A percentile compares a stretch with the other conserved stretches of the same genome.
Conservation (phyloP, 495 filamentous ascomycete species). For the Umbilicaria muhlenbergii region DNA sequence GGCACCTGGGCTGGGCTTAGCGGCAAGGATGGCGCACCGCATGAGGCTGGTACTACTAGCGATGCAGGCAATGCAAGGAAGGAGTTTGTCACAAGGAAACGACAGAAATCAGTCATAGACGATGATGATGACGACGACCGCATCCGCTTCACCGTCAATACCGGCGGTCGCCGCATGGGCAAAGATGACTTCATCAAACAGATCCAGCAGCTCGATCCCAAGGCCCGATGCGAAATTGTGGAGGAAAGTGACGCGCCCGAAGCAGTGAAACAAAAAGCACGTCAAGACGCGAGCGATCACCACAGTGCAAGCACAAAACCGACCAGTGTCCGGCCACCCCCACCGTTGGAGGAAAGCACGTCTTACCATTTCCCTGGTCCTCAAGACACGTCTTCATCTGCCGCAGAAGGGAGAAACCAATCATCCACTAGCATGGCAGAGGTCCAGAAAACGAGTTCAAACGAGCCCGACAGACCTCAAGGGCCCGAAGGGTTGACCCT, state of each 20-base stretch:
- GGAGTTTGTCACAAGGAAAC: slow-evolving; percentile 16
- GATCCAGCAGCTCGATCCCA: slow-evolving; percentile 66
- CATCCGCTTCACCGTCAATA: slow-evolving; percentile 75
- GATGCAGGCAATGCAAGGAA: slow-evolving; percentile 17
- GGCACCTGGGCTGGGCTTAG: slow-evolving; percentile 46
- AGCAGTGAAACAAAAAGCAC: slow-evolving; percentile 39
- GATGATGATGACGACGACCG: slow-evolving; percentile 56
- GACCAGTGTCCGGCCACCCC: too few relatives aligned
- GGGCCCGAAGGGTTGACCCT: slow-evolving; percentile 13
- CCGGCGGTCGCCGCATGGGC: slow-evolving; percentile 64
- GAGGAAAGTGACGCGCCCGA: slow-evolving; percentile 50
- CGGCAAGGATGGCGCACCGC: slow-evolving; percentile 22
- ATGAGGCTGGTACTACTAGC: background rate
- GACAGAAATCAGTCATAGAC: slow-evolving; percentile 16
- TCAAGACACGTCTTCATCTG: too few relatives aligned
- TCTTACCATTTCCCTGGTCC: too few relatives aligned
- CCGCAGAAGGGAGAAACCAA: too few relatives aligned
- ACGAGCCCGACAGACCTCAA: slow-evolving; percentile 8
- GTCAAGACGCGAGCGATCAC: slow-evolving; percentile 15
- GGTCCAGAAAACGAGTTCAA: slow-evolving; percentile 10
- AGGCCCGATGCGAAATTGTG: slow-evolving; percentile 52
- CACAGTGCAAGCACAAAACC: too few relatives aligned
- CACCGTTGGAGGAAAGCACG: too few relatives aligned
- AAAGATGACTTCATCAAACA: slow-evolving; percentile 84
- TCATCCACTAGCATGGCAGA: slow-evolving; percentile 3